These are phyloP conservation scores for Tulasnella sp. DNA, from an alignment of 768 basidiomycete species.

Conservation along the genomic window DNA sequence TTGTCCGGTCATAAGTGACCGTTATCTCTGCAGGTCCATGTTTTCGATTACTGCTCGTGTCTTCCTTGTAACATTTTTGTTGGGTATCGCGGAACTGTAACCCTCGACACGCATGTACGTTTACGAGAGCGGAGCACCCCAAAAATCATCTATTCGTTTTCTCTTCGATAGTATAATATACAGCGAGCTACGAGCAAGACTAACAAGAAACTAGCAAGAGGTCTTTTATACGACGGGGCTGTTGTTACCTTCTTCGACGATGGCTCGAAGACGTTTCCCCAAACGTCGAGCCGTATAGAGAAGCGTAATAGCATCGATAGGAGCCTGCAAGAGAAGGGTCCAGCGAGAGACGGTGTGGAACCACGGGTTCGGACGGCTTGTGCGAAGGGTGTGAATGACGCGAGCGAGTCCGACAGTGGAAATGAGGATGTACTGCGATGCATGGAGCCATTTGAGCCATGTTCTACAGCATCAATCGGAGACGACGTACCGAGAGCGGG, in stretches of 20 bases:
- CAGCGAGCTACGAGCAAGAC: not conserved
- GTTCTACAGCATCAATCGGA: not conserved
- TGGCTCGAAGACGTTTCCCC: constrained; percentile 5
- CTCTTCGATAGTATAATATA: not conserved
- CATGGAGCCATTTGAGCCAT: not conserved
- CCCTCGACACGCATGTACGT: not conserved
- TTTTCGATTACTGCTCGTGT: too few species aligned
- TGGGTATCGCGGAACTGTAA: constrained; percentile 8
- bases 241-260: not conserved
- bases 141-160: not conserved
- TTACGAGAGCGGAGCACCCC: not conserved
- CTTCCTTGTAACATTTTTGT: too few species aligned
- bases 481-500: constrained; percentile 30
- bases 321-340: constrained; percentile 35
- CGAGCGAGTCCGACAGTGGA: constrained; percentile 30
- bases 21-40: too few species aligned
- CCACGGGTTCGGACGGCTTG: constrained; percentile 22
- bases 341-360: constrained; percentile 35
- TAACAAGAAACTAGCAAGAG: not conserved
- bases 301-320: constrained; percentile 33
- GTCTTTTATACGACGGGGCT: not conserved
- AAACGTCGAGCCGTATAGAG: not conserved
- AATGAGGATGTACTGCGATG: constrained; percentile 34
- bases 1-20: too few species aligned
- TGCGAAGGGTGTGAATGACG: constrained; percentile 23